phyloP scores from a whole-genome alignment of 139 green algal genomes.

The Chlamydomonas schloesseri region DNA sequence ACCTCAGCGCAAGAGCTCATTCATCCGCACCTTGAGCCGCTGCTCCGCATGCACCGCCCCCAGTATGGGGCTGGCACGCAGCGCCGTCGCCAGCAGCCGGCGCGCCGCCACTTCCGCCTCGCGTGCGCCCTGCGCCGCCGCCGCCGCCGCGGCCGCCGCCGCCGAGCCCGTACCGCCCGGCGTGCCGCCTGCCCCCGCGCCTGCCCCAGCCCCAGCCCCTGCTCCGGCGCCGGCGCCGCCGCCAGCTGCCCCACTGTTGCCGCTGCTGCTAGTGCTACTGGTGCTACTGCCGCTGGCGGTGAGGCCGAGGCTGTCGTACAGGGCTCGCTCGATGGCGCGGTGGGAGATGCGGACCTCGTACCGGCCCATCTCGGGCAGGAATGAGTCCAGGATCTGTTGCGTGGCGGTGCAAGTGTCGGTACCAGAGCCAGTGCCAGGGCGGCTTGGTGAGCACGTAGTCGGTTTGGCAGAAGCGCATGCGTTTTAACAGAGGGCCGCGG shows the following conservation, averaged over 20 bases:
- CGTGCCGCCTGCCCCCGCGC: neutral
- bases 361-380: constrained; percentile 57
- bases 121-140: neutral
- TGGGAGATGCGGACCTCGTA: constrained; percentile 75
- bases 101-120: constrained; percentile 37
- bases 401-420: no score
- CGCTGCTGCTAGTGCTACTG: neutral
- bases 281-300: constrained; percentile 49
- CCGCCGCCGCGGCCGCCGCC: neutral
- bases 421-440: no score
- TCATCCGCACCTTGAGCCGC: constrained; percentile 34
- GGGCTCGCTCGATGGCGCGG: constrained; percentile 63
- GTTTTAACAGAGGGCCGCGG: no score
- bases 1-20: no score
- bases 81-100: constrained; percentile 67
- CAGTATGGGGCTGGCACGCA: constrained; percentile 24
- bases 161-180: no score
- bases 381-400: constrained; percentile 55
- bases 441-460: no score
- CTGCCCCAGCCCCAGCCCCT: neutral
- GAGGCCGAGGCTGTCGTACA: constrained; percentile 40
- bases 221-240: neutral
- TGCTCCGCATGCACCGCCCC: constrained; percentile 24
- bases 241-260: neutral
- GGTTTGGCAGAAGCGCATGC: no score